Evolutionary conservation across 1,284 basidiomycete species (phyloP).

Genomic region (Ganoderma meredithae): DNA sequence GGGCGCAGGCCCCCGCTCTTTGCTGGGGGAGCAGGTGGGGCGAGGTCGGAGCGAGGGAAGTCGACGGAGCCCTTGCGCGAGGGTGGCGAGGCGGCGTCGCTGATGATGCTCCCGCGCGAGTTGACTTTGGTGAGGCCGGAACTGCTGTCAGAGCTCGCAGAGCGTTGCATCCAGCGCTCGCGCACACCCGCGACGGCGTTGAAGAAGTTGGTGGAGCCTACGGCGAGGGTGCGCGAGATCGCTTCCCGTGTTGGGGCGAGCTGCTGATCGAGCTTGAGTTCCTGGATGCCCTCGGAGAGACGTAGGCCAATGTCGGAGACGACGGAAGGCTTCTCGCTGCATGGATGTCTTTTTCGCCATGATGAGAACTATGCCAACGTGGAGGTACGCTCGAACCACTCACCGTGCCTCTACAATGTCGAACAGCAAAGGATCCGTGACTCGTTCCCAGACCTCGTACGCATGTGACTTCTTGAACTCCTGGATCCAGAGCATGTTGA

Average conservation of each 20-base stretch:
- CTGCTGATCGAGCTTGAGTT: slow-evolving; percentile 89
- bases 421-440: slow-evolving; percentile 89
- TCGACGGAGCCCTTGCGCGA: slow-evolving; percentile 26
- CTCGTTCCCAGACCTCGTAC: slow-evolving; percentile 86
- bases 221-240: slow-evolving; percentile 75
- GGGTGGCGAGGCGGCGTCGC: slow-evolving; percentile 17
- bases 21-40: slow-evolving; percentile 17
- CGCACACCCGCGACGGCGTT: slow-evolving; percentile 88
- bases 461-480: slow-evolving; percentile 88
- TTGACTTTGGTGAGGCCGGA: slow-evolving; percentile 49
- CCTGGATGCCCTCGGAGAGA: slow-evolving; percentile 89
- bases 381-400: slow-evolving; percentile 33
- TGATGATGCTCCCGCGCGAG: slow-evolving; percentile 33
- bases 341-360: slow-evolving; percentile 73
- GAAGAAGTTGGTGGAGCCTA: slow-evolving; percentile 84
- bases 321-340: slow-evolving; percentile 86
- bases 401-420: slow-evolving; percentile 92
- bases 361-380: background rate
- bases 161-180: slow-evolving; percentile 71
- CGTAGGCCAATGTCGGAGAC: slow-evolving; percentile 90
- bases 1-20: slow-evolving; percentile 33
- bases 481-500: slow-evolving; percentile 84
- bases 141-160: slow-evolving; percentile 39
- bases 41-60: slow-evolving; percentile 8
- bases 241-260: slow-evolving; percentile 89